These are phyloP conservation scores for Collybia nuda DNA, from an alignment of 768 basidiomycete species.

Conservation along the genomic window DNA sequence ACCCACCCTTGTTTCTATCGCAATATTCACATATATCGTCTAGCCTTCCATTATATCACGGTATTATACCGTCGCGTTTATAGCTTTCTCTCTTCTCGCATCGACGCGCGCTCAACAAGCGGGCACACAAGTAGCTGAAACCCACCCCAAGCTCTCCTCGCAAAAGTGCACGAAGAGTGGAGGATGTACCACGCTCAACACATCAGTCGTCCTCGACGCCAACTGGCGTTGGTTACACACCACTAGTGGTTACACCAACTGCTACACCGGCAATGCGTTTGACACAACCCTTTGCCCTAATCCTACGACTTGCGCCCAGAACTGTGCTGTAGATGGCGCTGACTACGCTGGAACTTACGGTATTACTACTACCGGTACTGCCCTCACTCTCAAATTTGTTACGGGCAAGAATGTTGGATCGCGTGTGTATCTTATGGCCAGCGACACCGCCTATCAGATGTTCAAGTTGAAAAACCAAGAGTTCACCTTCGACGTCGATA, in stretches of 20 bases:
- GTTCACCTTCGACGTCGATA: no score
- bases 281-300: constrained; percentile 52
- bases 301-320: constrained; percentile 41
- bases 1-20: no score
- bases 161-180: constrained; percentile 45
- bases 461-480: no score
- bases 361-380: constrained; percentile 44
- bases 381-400: constrained; percentile 49
- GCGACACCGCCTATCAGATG: no score
- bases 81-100: constrained; percentile 37
- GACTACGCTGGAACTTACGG: constrained; percentile 51
- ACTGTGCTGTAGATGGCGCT: constrained; percentile 44
- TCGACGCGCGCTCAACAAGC: constrained; percentile 49
- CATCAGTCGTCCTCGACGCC: constrained; percentile 47
- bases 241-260: constrained; percentile 34
- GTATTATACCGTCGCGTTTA: constrained; percentile 36
- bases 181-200: constrained; percentile 34
- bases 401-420: constrained; percentile 41
- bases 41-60: no score
- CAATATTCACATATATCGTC: no score
- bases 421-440: constrained; percentile 32
- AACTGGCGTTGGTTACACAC: constrained; percentile 59
- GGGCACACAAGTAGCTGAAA: no score
- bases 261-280: constrained; percentile 61
- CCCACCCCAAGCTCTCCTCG: constrained; percentile 42